These are phyloP conservation scores for Claviceps cyperi DNA, from an alignment of 2,329 filamentous ascomycete genomes.

Conservation along the genomic window DNA sequence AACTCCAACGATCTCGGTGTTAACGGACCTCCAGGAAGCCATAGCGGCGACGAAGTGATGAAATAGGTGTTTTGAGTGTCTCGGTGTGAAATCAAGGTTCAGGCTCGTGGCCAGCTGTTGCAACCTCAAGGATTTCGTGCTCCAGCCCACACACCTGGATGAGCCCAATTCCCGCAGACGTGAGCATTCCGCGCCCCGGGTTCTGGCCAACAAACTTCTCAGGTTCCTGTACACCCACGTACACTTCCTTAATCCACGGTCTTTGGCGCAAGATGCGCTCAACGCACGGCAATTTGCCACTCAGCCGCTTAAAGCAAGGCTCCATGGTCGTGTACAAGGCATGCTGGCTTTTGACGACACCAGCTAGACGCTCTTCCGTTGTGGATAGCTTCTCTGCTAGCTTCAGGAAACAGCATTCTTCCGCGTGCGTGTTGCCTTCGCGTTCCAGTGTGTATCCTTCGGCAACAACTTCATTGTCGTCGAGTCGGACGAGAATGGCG, in stretches of 20 bases:
- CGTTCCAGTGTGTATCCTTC: slow-evolving; percentile 87
- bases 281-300: slow-evolving; percentile 63
- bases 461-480: slow-evolving; percentile 41
- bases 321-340: slow-evolving; percentile 86
- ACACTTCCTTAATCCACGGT: slow-evolving; percentile 57
- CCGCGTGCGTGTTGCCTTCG: slow-evolving; percentile 86
- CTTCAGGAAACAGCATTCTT: slow-evolving; percentile 83
- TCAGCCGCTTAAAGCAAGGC: slow-evolving; percentile 60
- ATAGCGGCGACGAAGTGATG: background rate
- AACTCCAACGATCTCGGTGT: background rate
- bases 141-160: slow-evolving; percentile 63
- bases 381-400: slow-evolving; percentile 34
- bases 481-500: slow-evolving; percentile 59
- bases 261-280: slow-evolving; percentile 57
- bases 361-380: slow-evolving; percentile 39
- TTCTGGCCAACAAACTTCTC: slow-evolving; percentile 81
- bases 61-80: background rate
- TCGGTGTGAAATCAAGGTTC: slow-evolving; percentile 5
- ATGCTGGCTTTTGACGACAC: slow-evolving; percentile 18
- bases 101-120: slow-evolving; percentile 60
- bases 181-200: slow-evolving; percentile 54
- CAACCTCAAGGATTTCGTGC: slow-evolving; percentile 64
- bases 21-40: background rate
- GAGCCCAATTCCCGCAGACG: slow-evolving; percentile 59
- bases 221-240: slow-evolving; percentile 78